phyloP scores from a whole-genome alignment of 352 stramenopile species.

The Phytopythium kandeliae region DNA sequence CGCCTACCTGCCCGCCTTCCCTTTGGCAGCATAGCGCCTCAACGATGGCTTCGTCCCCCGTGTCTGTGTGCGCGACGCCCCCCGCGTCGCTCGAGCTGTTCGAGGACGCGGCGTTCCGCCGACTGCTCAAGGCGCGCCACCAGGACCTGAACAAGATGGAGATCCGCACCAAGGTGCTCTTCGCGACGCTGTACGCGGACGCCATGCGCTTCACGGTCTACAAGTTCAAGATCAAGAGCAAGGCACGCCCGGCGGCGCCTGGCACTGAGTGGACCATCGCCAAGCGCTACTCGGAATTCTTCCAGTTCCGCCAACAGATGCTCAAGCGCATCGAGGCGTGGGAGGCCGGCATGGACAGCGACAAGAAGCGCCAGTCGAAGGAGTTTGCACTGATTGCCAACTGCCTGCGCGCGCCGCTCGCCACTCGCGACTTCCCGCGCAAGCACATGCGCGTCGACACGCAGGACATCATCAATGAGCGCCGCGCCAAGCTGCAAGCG shows the following conservation, averaged over 20 bases:
- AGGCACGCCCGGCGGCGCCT: constrained; percentile 13
- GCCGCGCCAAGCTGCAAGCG: constrained; percentile 35
- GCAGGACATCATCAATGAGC: constrained; percentile 41
- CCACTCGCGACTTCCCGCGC: constrained; percentile 41
- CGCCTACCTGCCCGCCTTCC: no score
- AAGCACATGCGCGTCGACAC: constrained; percentile 61
- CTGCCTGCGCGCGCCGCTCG: constrained; percentile 32
- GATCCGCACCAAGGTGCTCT: constrained; percentile 38
- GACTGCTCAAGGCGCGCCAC: constrained; percentile 37
- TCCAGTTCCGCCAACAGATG: constrained; percentile 37
- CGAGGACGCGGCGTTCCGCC: constrained; percentile 20
- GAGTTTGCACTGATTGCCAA: constrained; percentile 39
- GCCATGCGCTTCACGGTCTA: constrained; percentile 59
- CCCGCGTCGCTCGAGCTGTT: constrained; percentile 10
- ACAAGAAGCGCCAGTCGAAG: constrained; percentile 24
- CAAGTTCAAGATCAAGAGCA: constrained; percentile 50
- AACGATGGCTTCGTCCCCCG: not conserved
- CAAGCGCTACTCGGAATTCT: constrained; percentile 71
- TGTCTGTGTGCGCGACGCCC: not conserved
- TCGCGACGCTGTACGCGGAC: constrained; percentile 27
- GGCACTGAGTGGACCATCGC: constrained; percentile 38
- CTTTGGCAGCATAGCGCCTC: not conserved
- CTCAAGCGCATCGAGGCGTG: constrained; percentile 40
- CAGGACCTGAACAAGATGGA: constrained; percentile 46
- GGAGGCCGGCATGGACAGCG: constrained; percentile 24